Percentiles rank a stretch among this genome's conserved stretches.
Evolutionary conservation across 164 flowering plant species (phyloP).

Genomic region (Magnolia kwangsiensis): DNA sequence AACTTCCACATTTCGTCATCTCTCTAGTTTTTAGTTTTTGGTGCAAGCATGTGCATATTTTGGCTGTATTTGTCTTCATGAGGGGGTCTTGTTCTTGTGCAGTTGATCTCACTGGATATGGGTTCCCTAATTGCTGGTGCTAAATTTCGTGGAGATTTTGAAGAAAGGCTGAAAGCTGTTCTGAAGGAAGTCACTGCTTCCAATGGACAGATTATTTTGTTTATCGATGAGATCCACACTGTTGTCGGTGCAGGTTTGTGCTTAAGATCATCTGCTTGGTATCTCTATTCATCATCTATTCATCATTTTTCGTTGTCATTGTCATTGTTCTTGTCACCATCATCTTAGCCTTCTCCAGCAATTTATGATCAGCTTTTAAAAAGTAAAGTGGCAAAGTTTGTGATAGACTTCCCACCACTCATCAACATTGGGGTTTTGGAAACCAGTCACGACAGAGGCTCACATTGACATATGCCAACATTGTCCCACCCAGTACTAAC

Average conservation of each 20-base stretch:
- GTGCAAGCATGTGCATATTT: not conserved
- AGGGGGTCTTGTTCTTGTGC: conserved; percentile 11
- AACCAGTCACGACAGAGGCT: no score
- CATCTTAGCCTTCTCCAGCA: no score
- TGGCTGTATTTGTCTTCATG: not conserved
- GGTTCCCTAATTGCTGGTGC: conserved; percentile 96
- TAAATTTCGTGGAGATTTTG: conserved; percentile 93
- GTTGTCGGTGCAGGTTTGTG: conserved; percentile 96
- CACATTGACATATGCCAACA: no score
- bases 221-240: conserved; percentile 97
- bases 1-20: not conserved
- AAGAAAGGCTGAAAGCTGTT: conserved; percentile 96
- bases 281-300: not conserved
- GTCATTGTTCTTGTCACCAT: no score
- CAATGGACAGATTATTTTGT: conserved; percentile 89
- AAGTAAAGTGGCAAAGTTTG: no score
- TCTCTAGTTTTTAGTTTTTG: not conserved
- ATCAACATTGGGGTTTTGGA: no score
- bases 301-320: not conserved
- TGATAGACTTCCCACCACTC: no score
- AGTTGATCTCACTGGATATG: conserved; percentile 96
- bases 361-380: no score
- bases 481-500: no score
- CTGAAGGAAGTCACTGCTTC: conserved; percentile 92
- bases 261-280: not conserved